Base-by-base conservation (phyloP, 2,329 filamentous ascomycete species). In the Ceratocystis ficicola region DNA sequence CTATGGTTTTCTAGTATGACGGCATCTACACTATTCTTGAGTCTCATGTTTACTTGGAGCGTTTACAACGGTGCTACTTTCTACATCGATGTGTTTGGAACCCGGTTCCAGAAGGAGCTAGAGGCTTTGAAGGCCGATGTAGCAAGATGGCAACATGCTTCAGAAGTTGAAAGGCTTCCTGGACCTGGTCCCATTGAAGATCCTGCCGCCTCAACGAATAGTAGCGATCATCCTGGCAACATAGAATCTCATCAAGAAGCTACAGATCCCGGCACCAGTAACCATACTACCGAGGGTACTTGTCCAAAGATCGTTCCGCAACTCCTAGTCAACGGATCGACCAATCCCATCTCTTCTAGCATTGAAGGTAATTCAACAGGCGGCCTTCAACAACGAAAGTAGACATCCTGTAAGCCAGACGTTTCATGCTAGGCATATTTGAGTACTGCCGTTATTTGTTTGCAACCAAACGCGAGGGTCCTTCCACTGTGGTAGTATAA, bases 41-140 rank as follows among this genome's bases (percentile, higher is more conserved):
- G 87, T 65, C 77, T 83, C 1, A 86, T 99, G n/a, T 97, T 99
- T 73, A 81, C 85, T 55, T 96, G 92, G 91, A 95, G 90, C 71
- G 88, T 96, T 66, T 95, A 96, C 78, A 99, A 99, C 71, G 94
- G 94, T 41, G 90, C 94, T 20, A 97, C 92, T 0, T 99, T 89
- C 75, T 99, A 99, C 76, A 97, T 99, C 72, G 94, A 99, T 71
- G 90, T 97, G 1, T 99, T 97, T 74, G 94, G 95, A 65, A 95
- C 89, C 72, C 85, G 92, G 1, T 97, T 99, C 80, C 90, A 99
- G 78, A 96, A 93, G 73, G 94, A 99, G 75, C 80, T 99, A 12
- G 92, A 99, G 73, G 83, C 87, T 64, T 83, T 99, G 77, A 92
- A 88, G 76, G 84, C 84, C 65, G 94, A 99, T 72, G 91, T 99